Evolutionary conservation across 805 yeast genomes (phyloP).

Genomic region (Starmera caribaea): DNA sequence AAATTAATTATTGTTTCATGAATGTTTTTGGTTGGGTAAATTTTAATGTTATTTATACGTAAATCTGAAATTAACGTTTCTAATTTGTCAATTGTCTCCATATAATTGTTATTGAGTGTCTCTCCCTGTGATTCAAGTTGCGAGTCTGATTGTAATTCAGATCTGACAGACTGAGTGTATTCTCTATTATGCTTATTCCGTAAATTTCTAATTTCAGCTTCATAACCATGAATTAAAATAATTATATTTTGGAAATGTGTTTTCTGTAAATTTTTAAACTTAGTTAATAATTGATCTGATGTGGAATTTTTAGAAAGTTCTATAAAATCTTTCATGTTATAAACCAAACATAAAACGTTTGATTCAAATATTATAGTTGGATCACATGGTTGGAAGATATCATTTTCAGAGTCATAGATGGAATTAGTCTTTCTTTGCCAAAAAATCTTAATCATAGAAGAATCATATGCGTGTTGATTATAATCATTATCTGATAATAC

Average conservation of each 20-base stretch:
- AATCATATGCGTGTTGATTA: slow-evolving; percentile 26
- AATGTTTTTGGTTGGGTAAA: slow-evolving; percentile 38
- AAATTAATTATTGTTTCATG: slow-evolving; percentile 44
- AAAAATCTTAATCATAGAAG: slow-evolving; percentile 18
- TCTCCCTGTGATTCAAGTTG: no score
- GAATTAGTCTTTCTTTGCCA: slow-evolving; percentile 45
- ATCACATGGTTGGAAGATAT: slow-evolving; percentile 45
- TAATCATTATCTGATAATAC: background rate
- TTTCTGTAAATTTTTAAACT: slow-evolving; percentile 14
- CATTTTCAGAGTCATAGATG: slow-evolving; percentile 35
- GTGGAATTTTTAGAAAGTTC: slow-evolving; percentile 15
- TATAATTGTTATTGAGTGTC: slow-evolving; percentile 2
- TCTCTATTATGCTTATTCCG: slow-evolving; percentile 34
- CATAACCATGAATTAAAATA: slow-evolving; percentile 39
- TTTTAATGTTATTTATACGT: slow-evolving; percentile 39
- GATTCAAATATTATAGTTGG: slow-evolving; percentile 33
- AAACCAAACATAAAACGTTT: slow-evolving; percentile 30
- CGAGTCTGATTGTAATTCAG: slow-evolving; percentile 1
- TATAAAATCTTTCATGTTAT: slow-evolving; percentile 36
- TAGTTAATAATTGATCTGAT: slow-evolving; percentile 16
- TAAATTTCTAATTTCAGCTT: slow-evolving; percentile 34
- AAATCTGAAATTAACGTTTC: slow-evolving; percentile 32
- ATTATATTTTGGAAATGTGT: slow-evolving; percentile 24
- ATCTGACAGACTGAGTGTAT: slow-evolving; percentile 29
- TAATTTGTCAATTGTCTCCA: slow-evolving; percentile 19